These are phyloP conservation scores for Aspergillus affinis DNA, from an alignment of 495 filamentous ascomycete species.

Conservation along the genomic window DNA sequence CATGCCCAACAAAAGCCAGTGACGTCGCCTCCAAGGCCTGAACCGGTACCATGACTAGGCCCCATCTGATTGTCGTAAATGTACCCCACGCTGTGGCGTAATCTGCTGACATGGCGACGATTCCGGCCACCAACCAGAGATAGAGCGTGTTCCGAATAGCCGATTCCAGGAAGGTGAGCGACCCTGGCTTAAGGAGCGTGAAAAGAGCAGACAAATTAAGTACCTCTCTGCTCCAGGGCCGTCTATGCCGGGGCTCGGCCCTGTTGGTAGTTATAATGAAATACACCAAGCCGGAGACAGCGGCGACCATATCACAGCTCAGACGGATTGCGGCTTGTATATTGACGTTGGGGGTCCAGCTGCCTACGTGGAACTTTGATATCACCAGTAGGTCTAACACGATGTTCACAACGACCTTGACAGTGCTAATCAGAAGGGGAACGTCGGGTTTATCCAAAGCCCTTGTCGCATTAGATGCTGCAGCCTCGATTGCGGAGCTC, in stretches of 20 bases:
- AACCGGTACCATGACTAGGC: constrained; percentile 74
- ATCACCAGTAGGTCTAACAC: constrained; percentile 68
- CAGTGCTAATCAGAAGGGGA: constrained; percentile 64
- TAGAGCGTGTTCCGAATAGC: constrained; percentile 68
- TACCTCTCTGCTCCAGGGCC: constrained; percentile 1
- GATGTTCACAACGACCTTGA: constrained; percentile 66
- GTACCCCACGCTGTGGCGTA: constrained; percentile 76
- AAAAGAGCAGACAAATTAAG: constrained; percentile 46
- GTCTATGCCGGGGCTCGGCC: not conserved
- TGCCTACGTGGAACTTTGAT: constrained; percentile 63
- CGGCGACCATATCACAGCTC: constrained; percentile 58
- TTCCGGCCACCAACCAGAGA: constrained; percentile 67
- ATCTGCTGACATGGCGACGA: constrained; percentile 58
- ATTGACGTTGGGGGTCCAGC: constrained; percentile 54
- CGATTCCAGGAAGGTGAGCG: constrained; percentile 62
- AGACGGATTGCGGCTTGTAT: constrained; percentile 64
- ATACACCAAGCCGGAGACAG: constrained; percentile 57
- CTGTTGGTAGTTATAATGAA: constrained; percentile 47
- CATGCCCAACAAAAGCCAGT: constrained; percentile 66
- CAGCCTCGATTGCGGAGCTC: constrained; percentile 62
- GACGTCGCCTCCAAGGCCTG: constrained; percentile 64
- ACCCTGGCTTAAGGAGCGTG: constrained; percentile 53
- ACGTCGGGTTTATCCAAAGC: constrained; percentile 73
- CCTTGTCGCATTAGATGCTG: constrained; percentile 60
- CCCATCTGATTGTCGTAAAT: constrained; percentile 79